Percentiles rank a stretch among this genome's conserved stretches.
Evolutionary conservation across 2,329 filamentous ascomycete species (phyloP).

Genomic region (Pseudogymnoascus sp.): DNA sequence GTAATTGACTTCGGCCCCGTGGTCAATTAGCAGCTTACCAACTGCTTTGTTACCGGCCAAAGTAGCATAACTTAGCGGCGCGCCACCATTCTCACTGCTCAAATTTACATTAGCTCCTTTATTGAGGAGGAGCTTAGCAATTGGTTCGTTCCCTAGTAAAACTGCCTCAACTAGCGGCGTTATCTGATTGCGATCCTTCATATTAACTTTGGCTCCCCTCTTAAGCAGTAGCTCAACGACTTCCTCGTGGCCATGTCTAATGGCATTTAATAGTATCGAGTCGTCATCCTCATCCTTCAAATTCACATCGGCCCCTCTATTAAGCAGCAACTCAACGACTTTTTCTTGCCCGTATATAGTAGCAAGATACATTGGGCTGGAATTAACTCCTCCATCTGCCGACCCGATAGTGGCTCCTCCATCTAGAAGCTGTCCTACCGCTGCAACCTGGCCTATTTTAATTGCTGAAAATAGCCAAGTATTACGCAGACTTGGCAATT

Average conservation of each 20-base stretch:
- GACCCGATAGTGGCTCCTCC: not conserved
- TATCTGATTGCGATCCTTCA: accelerated
- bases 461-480: not conserved
- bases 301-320: not conserved
- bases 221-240: not conserved
- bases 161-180: not conserved
- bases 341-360: not conserved
- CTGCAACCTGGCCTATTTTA: not conserved
- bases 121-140: not conserved
- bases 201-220: too few species aligned
- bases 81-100: not conserved
- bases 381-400: not conserved
- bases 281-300: not conserved
- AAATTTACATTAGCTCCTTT: not conserved
- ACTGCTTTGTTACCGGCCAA: not conserved
- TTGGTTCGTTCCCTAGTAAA: not conserved
- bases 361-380: not conserved
- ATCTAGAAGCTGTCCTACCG: not conserved
- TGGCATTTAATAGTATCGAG: too few species aligned
- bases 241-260: not conserved
- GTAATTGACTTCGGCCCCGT: not conserved
- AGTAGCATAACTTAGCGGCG: not conserved
- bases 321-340: not conserved
- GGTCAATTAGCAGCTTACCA: not conserved
- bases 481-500: not conserved